These are phyloP conservation scores for Ramalina peruviana DNA, from an alignment of 495 filamentous ascomycete species.

Conservation along the genomic window DNA sequence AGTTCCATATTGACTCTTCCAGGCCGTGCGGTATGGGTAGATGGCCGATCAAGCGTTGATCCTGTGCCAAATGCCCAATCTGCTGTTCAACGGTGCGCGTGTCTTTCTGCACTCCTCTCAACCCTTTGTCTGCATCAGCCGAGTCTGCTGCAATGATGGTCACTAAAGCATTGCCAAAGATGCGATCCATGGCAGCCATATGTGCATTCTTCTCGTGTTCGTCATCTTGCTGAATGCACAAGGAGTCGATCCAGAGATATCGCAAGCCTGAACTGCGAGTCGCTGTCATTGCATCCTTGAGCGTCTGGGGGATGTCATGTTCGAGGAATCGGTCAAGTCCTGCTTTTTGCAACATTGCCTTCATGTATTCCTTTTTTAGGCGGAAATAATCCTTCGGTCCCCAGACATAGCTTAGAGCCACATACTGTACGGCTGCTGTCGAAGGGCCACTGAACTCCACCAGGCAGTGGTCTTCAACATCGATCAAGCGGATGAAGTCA, in stretches of 20 bases:
- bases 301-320: constrained; percentile 4
- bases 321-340: background rate
- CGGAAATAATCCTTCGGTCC: background rate
- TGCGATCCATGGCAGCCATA: constrained; percentile 6
- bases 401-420: constrained; percentile 1
- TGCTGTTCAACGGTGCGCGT: background rate
- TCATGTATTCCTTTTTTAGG: background rate
- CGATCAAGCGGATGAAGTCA: no score
- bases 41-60: background rate
- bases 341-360: background rate
- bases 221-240: constrained; percentile 14
- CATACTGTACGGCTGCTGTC: background rate
- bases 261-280: constrained; percentile 1
- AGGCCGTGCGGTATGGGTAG: background rate
- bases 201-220: constrained; percentile 1
- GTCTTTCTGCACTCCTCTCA: background rate
- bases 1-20: background rate
- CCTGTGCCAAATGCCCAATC: background rate
- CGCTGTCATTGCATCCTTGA: constrained; percentile 9
- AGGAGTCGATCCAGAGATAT: constrained; percentile 15
- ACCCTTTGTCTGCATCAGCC: background rate
- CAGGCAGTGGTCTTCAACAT: no score
- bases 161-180: constrained; percentile 2
- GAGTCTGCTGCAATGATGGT: background rate
- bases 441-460: no score